Conservation (phyloP, 78 protist species). For the Monocercomonoides exilis region DNA sequence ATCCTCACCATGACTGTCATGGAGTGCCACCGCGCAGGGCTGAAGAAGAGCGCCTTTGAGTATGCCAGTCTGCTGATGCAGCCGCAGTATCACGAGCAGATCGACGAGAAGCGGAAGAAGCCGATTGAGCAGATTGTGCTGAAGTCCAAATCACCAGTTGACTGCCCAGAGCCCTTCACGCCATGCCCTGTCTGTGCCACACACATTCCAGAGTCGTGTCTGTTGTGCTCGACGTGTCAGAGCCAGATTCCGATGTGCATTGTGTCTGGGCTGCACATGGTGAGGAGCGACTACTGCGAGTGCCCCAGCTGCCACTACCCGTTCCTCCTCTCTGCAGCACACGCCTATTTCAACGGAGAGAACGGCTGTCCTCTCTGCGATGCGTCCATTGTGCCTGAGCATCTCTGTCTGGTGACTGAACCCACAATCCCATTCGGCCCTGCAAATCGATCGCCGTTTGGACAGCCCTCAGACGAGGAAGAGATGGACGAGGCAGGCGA, state of each 20-base stretch:
- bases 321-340: neutral
- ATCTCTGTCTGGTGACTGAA: neutral
- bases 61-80: conserved; percentile 56
- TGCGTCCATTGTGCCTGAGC: neutral
- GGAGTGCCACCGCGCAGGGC: conserved; percentile 50
- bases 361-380: neutral
- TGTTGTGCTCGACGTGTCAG: neutral
- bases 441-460: too few species aligned
- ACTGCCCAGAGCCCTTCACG: neutral
- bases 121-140: conserved; percentile 48
- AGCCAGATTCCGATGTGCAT: neutral
- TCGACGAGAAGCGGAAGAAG: conserved; percentile 40
- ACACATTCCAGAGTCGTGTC: neutral
- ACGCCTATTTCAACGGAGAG: neutral
- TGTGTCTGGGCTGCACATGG: neutral
- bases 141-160: neutral
- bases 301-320: neutral
- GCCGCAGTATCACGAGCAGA: conserved; percentile 40
- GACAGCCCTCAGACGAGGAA: too few species aligned
- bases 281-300: neutral
- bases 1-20: conserved; percentile 63
- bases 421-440: too few species aligned
- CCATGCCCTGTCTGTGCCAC: neutral
- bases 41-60: conserved; percentile 42
- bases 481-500: too few species aligned